phyloP scores from a whole-genome alignment of 177 flowering plant species.

The Tripterygium wilfordii region DNA sequence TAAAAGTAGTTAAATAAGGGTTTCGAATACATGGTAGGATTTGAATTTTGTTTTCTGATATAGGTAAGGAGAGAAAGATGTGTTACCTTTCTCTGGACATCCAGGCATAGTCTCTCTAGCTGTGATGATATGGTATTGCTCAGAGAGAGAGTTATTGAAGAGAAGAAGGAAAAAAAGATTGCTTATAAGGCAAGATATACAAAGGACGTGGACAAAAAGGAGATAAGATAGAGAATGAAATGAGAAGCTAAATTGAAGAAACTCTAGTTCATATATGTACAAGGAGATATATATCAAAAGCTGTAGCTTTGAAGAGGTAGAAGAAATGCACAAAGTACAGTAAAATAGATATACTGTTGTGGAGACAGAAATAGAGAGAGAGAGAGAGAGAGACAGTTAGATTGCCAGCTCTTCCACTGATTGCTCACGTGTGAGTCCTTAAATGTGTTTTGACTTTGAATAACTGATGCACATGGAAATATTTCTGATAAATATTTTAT shows the following conservation, averaged over 20 bases:
- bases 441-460: conserved; percentile 35
- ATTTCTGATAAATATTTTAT: no score
- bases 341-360: no score
- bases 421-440: conserved; percentile 36
- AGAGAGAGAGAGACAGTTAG: no score
- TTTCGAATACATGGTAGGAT: no score
- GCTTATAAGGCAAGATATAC: conserved; percentile 33
- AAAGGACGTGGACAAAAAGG: conserved; percentile 30
- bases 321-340: conserved; percentile 11
- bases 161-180: conserved; percentile 5
- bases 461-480: no score
- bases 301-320: conserved; percentile 2
- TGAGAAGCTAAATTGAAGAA: conserved; percentile 13
- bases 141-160: conserved; percentile 23
- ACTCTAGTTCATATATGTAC: no score
- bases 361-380: no score
- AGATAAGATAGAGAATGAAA: conserved; percentile 16
- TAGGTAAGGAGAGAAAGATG: conserved; percentile 4
- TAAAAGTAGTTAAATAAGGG: no score
- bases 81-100: conserved; percentile 75
- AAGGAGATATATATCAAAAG: no score
- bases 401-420: conserved; percentile 14
- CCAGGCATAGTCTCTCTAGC: conserved; percentile 56
- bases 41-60: no score
- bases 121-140: conserved; percentile 12